Conservation (phyloP, 495 filamentous ascomycete genomes). For the Alectoria sarmentosa region DNA sequence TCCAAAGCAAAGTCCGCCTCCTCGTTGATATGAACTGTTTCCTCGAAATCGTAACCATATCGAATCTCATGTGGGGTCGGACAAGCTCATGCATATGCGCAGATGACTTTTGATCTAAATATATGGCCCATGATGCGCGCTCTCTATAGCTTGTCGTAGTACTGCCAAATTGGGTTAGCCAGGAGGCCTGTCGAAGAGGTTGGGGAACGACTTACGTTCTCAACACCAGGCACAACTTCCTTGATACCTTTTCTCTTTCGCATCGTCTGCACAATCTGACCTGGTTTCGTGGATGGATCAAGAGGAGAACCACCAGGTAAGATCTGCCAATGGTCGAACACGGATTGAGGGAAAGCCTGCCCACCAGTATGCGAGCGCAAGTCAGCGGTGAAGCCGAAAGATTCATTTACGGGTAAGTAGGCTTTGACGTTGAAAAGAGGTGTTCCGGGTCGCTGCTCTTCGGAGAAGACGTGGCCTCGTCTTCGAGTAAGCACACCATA, state of each 20-base stretch:
- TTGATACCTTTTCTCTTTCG: slow-evolving; percentile 99
- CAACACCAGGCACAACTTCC: slow-evolving; percentile 78
- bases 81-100: slow-evolving; percentile 9
- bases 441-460: slow-evolving; percentile 97
- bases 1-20: background rate
- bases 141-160: slow-evolving; percentile 97
- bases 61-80: slow-evolving; percentile 6
- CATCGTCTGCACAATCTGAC: slow-evolving; percentile 77
- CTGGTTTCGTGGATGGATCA: slow-evolving; percentile 77
- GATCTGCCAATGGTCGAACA: slow-evolving; percentile 98
- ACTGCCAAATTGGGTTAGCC: slow-evolving; percentile 59
- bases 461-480: slow-evolving; percentile 97
- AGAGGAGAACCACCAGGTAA: slow-evolving; percentile 91
- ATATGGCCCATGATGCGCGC: background rate
- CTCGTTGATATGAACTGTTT: background rate
- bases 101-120: slow-evolving; percentile 12
- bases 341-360: slow-evolving; percentile 96
- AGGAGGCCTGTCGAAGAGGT: slow-evolving; percentile 5
- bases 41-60: background rate
- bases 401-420: slow-evolving; percentile 99
- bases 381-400: slow-evolving; percentile 98
- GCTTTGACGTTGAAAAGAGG: slow-evolving; percentile 99
- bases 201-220: slow-evolving; percentile 73
- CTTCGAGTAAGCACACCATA: slow-evolving; percentile 98
- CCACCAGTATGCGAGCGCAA: slow-evolving; percentile 88